These are phyloP conservation scores for Plectranthus barbatus DNA, from an alignment of 257 asterid genomes.

Conservation along the genomic window DNA sequence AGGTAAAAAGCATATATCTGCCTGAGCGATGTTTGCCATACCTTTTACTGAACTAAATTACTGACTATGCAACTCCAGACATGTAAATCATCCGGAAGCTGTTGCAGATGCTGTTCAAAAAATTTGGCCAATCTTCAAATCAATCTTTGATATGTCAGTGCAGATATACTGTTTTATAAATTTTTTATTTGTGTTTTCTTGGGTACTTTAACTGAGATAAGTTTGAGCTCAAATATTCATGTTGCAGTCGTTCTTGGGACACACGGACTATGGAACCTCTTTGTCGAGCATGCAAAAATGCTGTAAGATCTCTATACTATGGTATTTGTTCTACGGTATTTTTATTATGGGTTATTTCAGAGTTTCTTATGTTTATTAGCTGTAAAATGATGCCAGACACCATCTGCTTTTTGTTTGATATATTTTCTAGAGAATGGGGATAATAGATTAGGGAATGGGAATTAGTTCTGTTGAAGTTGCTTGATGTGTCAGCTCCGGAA, in stretches of 20 bases:
- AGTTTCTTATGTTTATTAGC: slow-evolving; percentile 10
- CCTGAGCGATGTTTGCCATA: slow-evolving; percentile 4
- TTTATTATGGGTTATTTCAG: not conserved
- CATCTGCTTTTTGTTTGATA: not conserved
- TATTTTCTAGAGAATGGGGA: not conserved
- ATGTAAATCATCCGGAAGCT: slow-evolving; percentile 94
- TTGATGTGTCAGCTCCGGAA: not conserved
- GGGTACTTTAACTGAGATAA: slow-evolving; percentile 6
- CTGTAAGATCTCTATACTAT: slow-evolving; percentile 53
- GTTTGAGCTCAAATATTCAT: slow-evolving; percentile 17
- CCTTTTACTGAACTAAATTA: not conserved
- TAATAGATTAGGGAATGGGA: not conserved
- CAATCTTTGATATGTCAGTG: slow-evolving; percentile 86
- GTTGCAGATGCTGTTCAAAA: slow-evolving; percentile 96
- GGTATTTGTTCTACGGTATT: no score
- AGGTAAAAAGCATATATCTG: slow-evolving; percentile 39
- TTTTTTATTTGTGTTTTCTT: slow-evolving; percentile 1
- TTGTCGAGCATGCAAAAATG: slow-evolving; percentile 97
- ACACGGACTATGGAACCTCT: slow-evolving; percentile 99
- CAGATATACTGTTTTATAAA: slow-evolving; percentile 10
- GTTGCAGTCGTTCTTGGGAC: slow-evolving; percentile 95
- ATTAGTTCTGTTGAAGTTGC: not conserved
- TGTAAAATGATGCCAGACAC: not conserved
- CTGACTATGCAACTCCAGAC: slow-evolving; percentile 43
- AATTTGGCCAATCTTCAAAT: slow-evolving; percentile 95